These are phyloP conservation scores for Naganishia cerealis DNA, from an alignment of 1,284 basidiomycete species.

Conservation along the genomic window DNA sequence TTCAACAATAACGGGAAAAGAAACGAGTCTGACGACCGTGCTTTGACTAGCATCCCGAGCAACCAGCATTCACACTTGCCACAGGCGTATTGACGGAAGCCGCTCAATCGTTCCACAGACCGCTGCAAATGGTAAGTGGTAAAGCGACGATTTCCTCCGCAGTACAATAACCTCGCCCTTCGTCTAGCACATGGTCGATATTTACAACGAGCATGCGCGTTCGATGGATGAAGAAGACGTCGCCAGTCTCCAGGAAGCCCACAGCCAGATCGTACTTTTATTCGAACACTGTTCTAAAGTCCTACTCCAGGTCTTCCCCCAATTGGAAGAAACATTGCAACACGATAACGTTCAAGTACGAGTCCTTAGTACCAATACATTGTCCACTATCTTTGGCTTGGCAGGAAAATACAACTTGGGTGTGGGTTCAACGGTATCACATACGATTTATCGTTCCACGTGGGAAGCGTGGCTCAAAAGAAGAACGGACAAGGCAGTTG, in stretches of 20 bases:
- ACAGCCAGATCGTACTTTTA: slow-evolving; percentile 81
- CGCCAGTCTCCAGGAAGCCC: slow-evolving; percentile 61
- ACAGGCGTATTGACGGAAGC: slow-evolving; percentile 81
- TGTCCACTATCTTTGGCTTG: slow-evolving; percentile 86
- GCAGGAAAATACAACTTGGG: slow-evolving; percentile 56
- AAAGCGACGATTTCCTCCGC: not conserved
- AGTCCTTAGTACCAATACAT: slow-evolving; percentile 72
- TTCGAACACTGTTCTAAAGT: slow-evolving; percentile 77
- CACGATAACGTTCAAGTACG: slow-evolving; percentile 70
- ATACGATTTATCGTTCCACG: slow-evolving; percentile 73
- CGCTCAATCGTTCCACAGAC: slow-evolving; percentile 81
- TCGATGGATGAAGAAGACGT: slow-evolving; percentile 57
- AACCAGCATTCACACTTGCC: slow-evolving; percentile 79
- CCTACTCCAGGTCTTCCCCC: slow-evolving; percentile 84
- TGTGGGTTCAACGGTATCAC: slow-evolving; percentile 59
- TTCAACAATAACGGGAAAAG: not conserved
- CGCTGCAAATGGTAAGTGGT: slow-evolving; percentile 67
- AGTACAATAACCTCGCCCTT: not conserved
- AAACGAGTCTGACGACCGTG: slow-evolving; percentile 36
- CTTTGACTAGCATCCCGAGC: slow-evolving; percentile 63
- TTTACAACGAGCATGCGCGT: slow-evolving; percentile 35
- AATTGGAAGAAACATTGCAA: slow-evolving; percentile 85
- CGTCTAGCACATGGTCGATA: slow-evolving; percentile 11
- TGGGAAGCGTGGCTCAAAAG: slow-evolving; percentile 85
- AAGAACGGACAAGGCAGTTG: slow-evolving; percentile 71